Conservation (phyloP, 805 yeast genomes). For the Spathaspora hagerdaliae region DNA sequence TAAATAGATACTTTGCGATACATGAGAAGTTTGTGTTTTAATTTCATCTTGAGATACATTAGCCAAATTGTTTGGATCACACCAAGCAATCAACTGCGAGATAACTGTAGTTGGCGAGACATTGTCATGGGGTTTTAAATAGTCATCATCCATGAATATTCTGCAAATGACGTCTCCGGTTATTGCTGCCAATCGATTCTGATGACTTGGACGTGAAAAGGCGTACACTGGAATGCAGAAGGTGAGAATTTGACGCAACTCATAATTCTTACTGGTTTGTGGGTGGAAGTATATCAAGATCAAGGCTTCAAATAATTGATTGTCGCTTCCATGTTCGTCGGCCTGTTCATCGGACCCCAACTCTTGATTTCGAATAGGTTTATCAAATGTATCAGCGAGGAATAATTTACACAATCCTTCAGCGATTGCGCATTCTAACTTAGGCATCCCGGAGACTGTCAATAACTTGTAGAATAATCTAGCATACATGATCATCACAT, state of each 20-base stretch:
- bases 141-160: conserved; percentile 37
- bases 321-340: conserved; percentile 23
- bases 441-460: conserved; percentile 52
- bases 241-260: conserved; percentile 72
- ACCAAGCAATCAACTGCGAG: conserved; percentile 78
- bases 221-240: conserved; percentile 89
- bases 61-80: conserved; percentile 70
- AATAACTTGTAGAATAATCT: conserved; percentile 66
- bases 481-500: conserved; percentile 27
- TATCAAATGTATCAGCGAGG: conserved; percentile 65
- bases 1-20: conserved; percentile 52
- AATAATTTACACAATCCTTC: conserved; percentile 83
- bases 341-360: conserved; percentile 11
- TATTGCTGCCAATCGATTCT: conserved; percentile 56
- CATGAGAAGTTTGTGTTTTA: conserved; percentile 46
- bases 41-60: conserved; percentile 41
- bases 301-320: conserved; percentile 59
- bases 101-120: conserved; percentile 46
- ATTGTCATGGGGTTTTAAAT: conserved; percentile 12
- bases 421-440: conserved; percentile 74
- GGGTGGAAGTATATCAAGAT: conserved; percentile 76
- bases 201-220: conserved; percentile 70
- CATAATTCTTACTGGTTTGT: conserved; percentile 54
- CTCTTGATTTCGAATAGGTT: conserved; percentile 4
- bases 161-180: conserved; percentile 65